Evolutionary conservation across 129 eudicot genomes (phyloP).

Genomic region (Pseudognaphalium luteoalbum): DNA sequence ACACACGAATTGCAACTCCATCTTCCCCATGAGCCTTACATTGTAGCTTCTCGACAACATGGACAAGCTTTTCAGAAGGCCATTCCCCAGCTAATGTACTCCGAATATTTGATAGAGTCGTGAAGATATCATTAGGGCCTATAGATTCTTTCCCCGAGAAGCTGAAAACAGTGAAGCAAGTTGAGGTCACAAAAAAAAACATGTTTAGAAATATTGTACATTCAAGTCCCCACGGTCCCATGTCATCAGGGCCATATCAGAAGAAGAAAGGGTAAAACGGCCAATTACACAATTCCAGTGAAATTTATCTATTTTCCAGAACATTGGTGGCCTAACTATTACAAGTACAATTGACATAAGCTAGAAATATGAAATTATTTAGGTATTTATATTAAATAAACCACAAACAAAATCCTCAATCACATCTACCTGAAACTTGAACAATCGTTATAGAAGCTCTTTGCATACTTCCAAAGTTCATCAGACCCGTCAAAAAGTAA

Average conservation of each 20-base stretch:
- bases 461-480: slow-evolving; percentile 86
- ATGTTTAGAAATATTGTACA: not conserved
- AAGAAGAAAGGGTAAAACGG: not conserved
- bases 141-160: slow-evolving; percentile 75
- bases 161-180: slow-evolving; percentile 38
- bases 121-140: slow-evolving; percentile 66
- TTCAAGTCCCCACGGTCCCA: not conserved
- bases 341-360: slow-evolving; percentile 4
- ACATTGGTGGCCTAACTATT: not conserved
- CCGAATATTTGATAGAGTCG: slow-evolving; percentile 64
- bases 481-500: slow-evolving; percentile 89
- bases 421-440: slow-evolving; percentile 72
- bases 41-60: slow-evolving; percentile 90
- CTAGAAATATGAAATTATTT: slow-evolving; percentile 2
- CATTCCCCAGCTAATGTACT: slow-evolving; percentile 86
- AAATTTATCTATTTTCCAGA: not conserved
- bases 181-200: not conserved
- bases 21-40: slow-evolving; percentile 85
- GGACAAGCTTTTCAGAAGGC: slow-evolving; percentile 96
- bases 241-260: not conserved
- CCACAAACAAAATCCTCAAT: not conserved
- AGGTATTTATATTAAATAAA: not conserved
- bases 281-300: slow-evolving; percentile 2
- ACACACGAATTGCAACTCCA: slow-evolving; percentile 88
- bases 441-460: slow-evolving; percentile 59